Evolutionary conservation across 2,329 filamentous ascomycete genomes (phyloP).

Genomic region (Calonectria multiphialidica): DNA sequence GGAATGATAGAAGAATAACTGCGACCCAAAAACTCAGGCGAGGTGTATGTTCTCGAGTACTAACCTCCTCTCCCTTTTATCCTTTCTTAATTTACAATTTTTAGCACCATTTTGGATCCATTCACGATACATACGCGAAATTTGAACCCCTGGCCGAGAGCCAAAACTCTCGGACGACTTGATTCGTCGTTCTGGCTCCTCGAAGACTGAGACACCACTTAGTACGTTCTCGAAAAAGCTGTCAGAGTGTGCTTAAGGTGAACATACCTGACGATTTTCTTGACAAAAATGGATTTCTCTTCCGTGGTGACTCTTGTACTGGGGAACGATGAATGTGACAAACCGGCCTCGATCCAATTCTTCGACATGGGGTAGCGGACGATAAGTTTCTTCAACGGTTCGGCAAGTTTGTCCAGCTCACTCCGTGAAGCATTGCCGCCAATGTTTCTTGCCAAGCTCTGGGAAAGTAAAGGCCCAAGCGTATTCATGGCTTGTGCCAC

Average conservation of each 20-base stretch:
- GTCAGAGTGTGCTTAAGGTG: no score
- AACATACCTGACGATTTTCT: conserved; percentile 71
- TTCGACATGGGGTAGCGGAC: conserved; percentile 67
- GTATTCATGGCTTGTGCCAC: conserved; percentile 65
- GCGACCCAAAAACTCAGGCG: no score
- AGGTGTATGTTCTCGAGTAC: neutral
- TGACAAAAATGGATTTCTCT: conserved; percentile 74
- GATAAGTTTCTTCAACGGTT: conserved; percentile 78
- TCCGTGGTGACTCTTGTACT: conserved; percentile 68
- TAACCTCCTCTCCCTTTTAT: neutral
- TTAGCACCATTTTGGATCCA: no score
- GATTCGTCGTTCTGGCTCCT: conserved; percentile 73
- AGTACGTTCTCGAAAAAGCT: neutral
- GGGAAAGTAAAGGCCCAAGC: conserved; percentile 71
- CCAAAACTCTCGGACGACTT: conserved; percentile 80
- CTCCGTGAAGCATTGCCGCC: conserved; percentile 77
- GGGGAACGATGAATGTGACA: conserved; percentile 68
- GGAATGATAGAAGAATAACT: neutral
- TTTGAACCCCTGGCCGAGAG: conserved; percentile 72
- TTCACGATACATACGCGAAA: conserved; percentile 71
- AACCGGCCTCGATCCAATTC: conserved; percentile 72
- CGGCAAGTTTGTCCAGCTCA: conserved; percentile 78
- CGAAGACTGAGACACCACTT: conserved; percentile 63
- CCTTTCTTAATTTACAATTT: neutral
- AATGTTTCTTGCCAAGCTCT: conserved; percentile 73